Base-by-base conservation (phyloP, 768 basidiomycete genomes). In the Leucocoprinus leucothites region DNA sequence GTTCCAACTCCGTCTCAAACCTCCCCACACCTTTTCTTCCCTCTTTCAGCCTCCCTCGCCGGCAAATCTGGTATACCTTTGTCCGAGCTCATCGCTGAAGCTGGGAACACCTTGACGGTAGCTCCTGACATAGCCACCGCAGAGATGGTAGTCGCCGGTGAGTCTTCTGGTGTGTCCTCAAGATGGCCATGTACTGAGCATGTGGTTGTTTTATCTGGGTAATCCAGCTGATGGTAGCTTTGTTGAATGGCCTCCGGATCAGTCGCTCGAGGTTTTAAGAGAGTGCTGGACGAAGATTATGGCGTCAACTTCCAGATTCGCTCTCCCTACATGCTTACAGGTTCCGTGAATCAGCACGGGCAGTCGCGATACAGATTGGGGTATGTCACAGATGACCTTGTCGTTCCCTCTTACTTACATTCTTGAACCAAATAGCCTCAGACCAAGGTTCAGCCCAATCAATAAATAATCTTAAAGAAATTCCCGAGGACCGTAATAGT, bases 241-340 rank as follows among this genome's bases (percentile, higher is more conserved):
- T 65, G 82, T 92, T 19, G 91, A 94, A 92, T 89, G 1, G 81
- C 89, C 3, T 89, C 86, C 49, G 89, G 84, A 2, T 75, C 78
- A 13, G 89, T 86, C 25, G 90, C 90, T 11, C 81, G 82, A 38
- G 88, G 89, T 61, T 74, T 93, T 52, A 94, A 93, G 77, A 77
- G 78, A 62, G 77, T 81, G 25, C 89, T 87, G 63, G 91, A 94
- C 66, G 80, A 84, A 48, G 71, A 78, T 41, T 67, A 83, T 34
- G 86, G 89, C 9, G 87, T 92, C 26, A 79, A 82, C 14, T 77
- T 79, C 62, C 75, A 82, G 57, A 75, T 85, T 9, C 82, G 86
- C 26, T 91, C 89, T 11, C 90, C 91, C 2, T 93, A 86, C 65
- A 84, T 84, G 36, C 89, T 91, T 62, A 91, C 89, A n/a, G 85